Evolutionary conservation across 768 basidiomycete species (phyloP).

Genomic region (Naganishia kalamii): DNA sequence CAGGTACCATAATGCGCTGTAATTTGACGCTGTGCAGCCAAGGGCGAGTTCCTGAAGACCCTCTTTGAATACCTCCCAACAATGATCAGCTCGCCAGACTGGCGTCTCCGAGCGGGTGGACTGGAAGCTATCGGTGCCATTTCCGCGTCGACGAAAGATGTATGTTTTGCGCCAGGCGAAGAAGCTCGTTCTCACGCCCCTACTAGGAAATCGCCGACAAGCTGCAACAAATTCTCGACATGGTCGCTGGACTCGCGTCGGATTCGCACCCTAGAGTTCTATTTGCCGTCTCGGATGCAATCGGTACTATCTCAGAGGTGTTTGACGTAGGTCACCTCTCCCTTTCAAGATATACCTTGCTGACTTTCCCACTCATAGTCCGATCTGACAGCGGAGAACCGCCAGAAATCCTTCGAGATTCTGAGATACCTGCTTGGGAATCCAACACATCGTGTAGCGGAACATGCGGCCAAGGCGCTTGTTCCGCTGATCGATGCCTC

Average conservation of each 20-base stretch:
- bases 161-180: background rate
- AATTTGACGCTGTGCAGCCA: background rate
- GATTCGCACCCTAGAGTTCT: slow-evolving; percentile 13
- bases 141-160: slow-evolving; percentile 1
- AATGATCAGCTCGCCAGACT: slow-evolving; percentile 9
- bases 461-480: slow-evolving; percentile 3
- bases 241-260: background rate
- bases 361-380: background rate
- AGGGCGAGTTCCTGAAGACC: slow-evolving; percentile 6
- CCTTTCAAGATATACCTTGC: too few species aligned
- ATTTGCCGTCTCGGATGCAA: slow-evolving; percentile 12
- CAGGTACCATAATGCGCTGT: background rate
- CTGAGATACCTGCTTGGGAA: background rate
- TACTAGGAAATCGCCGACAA: background rate
- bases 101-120: slow-evolving; percentile 7
- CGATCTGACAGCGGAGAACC: slow-evolving; percentile 1
- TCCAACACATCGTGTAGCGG: background rate
- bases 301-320: slow-evolving; percentile 16
- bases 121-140: slow-evolving; percentile 18
- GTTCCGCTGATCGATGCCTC: slow-evolving; percentile 12
- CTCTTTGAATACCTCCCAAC: slow-evolving; percentile 8
- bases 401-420: slow-evolving; percentile 12
- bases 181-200: background rate
- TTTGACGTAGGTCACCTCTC: background rate
- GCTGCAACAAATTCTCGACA: background rate